Evolutionary conservation across 805 yeast species (phyloP).

Genomic region (Blastobotrys chiropterorum): DNA sequence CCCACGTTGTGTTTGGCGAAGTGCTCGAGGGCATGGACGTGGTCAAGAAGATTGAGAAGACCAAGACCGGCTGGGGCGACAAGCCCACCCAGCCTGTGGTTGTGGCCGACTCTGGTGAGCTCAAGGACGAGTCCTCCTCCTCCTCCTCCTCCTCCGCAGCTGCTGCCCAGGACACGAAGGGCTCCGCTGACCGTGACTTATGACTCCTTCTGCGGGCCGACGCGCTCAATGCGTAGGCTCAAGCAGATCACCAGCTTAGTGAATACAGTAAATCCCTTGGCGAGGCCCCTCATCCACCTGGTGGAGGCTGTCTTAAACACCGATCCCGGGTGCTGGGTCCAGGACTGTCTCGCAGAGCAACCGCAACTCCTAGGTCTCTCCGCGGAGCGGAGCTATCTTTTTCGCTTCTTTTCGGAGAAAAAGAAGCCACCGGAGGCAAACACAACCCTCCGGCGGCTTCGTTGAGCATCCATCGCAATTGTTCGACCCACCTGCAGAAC

Average conservation of each 20-base stretch:
- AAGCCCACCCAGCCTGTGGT: constrained; percentile 60
- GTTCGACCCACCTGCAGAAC: too few species aligned
- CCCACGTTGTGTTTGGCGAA: constrained; percentile 95
- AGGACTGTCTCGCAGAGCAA: background rate
- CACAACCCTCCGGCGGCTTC: background rate
- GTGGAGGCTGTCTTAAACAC: too few species aligned
- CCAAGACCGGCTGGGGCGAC: constrained; percentile 65
- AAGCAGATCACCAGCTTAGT: background rate
- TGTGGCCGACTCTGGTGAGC: constrained; percentile 67
- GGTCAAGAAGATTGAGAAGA: constrained; percentile 64
- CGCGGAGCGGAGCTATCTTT: too few species aligned
- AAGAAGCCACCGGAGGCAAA: too few species aligned
- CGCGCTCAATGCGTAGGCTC: background rate
- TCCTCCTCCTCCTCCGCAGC: constrained; percentile 20
- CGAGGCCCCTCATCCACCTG: too few species aligned
- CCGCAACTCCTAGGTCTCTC: too few species aligned
- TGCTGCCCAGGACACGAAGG: too few species aligned
- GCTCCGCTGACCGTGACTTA: constrained; percentile 21
- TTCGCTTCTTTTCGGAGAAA: background rate
- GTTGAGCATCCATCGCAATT: too few species aligned
- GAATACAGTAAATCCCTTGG: too few species aligned
- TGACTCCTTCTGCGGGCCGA: constrained; percentile 18
- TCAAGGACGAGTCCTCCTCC: constrained; percentile 25
- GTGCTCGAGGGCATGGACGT: constrained; percentile 79
- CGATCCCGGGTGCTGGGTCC: too few species aligned